Conservation (phyloP, 1,284 basidiomycete species). For the Cystobasidium sp. region DNA sequence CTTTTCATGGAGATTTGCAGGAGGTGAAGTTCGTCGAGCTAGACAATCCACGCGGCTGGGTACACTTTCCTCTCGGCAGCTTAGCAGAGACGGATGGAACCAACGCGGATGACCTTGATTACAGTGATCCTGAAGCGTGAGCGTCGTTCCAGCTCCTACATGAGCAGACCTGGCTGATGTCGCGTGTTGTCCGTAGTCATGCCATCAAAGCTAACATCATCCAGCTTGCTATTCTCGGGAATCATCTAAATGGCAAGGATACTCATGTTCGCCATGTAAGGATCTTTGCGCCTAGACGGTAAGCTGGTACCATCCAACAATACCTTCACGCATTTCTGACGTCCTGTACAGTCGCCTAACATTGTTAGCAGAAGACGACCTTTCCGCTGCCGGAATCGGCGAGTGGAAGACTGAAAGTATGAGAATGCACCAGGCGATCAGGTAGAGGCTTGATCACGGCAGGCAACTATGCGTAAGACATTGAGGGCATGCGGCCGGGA, state of each 20-base stretch:
- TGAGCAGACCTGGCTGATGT: too few species aligned
- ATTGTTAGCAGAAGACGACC: background rate
- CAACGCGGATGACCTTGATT: constrained; percentile 17
- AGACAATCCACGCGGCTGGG: constrained; percentile 92
- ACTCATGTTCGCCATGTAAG: constrained; percentile 91
- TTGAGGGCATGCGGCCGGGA: too few species aligned
- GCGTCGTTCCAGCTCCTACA: background rate
- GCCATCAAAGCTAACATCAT: constrained; percentile 86
- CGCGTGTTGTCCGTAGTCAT: too few species aligned
- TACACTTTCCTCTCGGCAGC: constrained; percentile 82
- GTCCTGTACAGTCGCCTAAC: background rate
- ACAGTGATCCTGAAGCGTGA: constrained; percentile 43
- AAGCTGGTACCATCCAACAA: constrained; percentile 52
- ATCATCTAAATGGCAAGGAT: constrained; percentile 98
- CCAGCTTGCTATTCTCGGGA: constrained; percentile 86
- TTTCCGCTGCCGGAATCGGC: constrained; percentile 20
- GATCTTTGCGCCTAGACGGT: constrained; percentile 83
- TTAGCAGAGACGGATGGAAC: constrained; percentile 49
- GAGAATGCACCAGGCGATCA: constrained; percentile 37
- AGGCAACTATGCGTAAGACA: too few species aligned
- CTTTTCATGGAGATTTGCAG: constrained; percentile 86
- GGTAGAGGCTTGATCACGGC: constrained; percentile 1
- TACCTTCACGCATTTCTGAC: background rate
- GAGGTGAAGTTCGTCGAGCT: constrained; percentile 84
- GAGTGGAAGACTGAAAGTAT: constrained; percentile 32